phyloP scores from a whole-genome alignment of 176 grass and related monocot species.

The Musa schizocarpa region DNA sequence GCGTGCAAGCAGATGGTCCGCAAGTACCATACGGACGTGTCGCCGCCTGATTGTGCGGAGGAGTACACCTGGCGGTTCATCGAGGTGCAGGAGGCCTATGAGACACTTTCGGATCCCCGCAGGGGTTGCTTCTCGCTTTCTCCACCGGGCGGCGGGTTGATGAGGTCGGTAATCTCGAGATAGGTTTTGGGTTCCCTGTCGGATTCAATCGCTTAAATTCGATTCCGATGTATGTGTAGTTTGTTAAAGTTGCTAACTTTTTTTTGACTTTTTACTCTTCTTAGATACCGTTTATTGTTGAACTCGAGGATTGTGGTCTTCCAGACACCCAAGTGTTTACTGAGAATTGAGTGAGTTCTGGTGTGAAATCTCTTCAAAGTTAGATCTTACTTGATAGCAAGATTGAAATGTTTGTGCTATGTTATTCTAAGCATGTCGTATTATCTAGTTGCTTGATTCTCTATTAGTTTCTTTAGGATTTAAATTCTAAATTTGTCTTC shows the following conservation, averaged over 20 bases:
- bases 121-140: conserved; percentile 36
- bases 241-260: neutral
- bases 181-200: neutral
- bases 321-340: too few species aligned
- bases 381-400: too few species aligned
- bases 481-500: too few species aligned
- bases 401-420: too few species aligned
- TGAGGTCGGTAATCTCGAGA: neutral
- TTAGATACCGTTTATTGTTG: too few species aligned
- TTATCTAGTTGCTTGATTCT: too few species aligned
- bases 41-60: conserved; percentile 42
- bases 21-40: conserved; percentile 83
- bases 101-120: conserved; percentile 71
- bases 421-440: too few species aligned
- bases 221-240: too few species aligned
- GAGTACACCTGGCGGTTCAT: conserved; percentile 75
- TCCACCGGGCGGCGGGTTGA: conserved; percentile 14
- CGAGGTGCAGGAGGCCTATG: conserved; percentile 78
- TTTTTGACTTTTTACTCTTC: neutral
- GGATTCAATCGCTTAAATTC: neutral
- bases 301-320: too few species aligned
- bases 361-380: too few species aligned
- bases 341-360: too few species aligned
- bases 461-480: too few species aligned
- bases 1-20: conserved; percentile 62